Percentiles rank a stretch among this genome's conserved stretches.
Conservation (phyloP, 139 green algal species). For the Edaphochlamys debaryana region DNA sequence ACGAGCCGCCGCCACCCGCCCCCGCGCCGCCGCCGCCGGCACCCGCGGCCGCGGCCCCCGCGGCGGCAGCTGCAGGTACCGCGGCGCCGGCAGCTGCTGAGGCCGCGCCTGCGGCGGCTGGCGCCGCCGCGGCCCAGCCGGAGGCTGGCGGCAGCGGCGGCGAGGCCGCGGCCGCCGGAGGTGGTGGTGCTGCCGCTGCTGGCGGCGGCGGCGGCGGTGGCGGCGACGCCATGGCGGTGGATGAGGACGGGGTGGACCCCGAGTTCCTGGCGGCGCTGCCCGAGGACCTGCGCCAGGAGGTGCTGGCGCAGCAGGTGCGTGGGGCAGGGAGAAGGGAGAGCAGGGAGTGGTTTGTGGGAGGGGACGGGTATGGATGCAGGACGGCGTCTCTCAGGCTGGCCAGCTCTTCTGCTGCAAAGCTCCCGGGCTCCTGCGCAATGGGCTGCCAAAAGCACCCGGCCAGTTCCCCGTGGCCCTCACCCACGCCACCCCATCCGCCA, state of each 20-base stretch:
- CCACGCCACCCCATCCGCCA: not conserved
- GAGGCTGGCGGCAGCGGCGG: not conserved
- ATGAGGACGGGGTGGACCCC: slow-evolving; percentile 81
- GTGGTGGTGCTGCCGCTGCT: slow-evolving; percentile 8
- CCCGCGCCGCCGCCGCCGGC: not conserved
- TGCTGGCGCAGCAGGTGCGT: slow-evolving; percentile 84
- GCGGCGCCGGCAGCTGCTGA: not conserved
- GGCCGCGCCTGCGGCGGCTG: slow-evolving; percentile 10
- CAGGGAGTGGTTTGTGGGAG: too few relatives aligned
- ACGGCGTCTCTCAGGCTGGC: too few relatives aligned
- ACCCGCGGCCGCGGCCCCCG: slow-evolving; percentile 12
- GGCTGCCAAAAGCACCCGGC: too few relatives aligned
- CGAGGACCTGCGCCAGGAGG: slow-evolving; percentile 90
- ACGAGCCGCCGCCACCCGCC: slow-evolving; percentile 10
- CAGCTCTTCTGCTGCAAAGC: too few relatives aligned
- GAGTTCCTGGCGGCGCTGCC: slow-evolving; percentile 96
- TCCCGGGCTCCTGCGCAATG: too few relatives aligned
- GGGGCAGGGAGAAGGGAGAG: too few relatives aligned
- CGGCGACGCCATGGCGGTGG: slow-evolving; percentile 24
- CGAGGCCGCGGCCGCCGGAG: not conserved
- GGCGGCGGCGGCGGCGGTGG: not conserved
- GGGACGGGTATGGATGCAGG: too few relatives aligned
- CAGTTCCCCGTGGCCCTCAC: too few relatives aligned
- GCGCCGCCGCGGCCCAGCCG: not conserved
- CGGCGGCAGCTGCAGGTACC: slow-evolving; percentile 10